phyloP scores from a whole-genome alignment of 2,329 filamentous ascomycete species.

The Trichothecium roseum region DNA sequence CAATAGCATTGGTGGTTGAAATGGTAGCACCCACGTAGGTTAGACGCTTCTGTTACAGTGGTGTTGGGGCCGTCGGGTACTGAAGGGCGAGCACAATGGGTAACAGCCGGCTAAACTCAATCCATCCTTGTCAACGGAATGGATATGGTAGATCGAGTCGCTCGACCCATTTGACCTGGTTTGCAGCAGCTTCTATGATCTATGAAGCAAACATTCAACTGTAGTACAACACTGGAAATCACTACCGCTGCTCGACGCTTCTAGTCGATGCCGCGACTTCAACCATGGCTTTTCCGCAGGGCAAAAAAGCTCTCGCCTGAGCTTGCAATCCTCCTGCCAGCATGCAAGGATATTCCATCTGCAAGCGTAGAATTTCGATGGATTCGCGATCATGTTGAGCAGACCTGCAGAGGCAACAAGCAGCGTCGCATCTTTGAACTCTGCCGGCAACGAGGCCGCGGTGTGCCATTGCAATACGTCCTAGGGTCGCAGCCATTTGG shows the following conservation, averaged over 20 bases:
- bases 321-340: constrained; percentile 50
- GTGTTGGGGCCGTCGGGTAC: too few species aligned
- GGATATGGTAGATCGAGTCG: too few species aligned
- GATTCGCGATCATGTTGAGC: constrained; percentile 51
- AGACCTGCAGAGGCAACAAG: constrained; percentile 8
- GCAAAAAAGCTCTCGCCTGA: constrained; percentile 44
- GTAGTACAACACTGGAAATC: too few species aligned
- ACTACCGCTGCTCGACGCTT: too few species aligned
- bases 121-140: too few species aligned
- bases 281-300: constrained; percentile 43
- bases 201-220: too few species aligned
- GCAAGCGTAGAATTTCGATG: constrained; percentile 63
- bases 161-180: too few species aligned
- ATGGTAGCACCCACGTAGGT: too few species aligned
- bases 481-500: constrained; percentile 86
- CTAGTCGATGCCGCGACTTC: constrained; percentile 49
- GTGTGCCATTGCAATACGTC: constrained; percentile 80
- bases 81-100: too few species aligned
- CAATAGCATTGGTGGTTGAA: too few species aligned
- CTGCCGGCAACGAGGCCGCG: constrained; percentile 40
- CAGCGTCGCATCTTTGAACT: constrained; percentile 24
- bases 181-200: too few species aligned
- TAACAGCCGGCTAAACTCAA: constrained; percentile 7
- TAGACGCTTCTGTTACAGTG: too few species aligned
- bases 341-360: constrained; percentile 51